Base-by-base conservation (phyloP, 2,329 filamentous ascomycete species). In the Allantophomopsis cytisporea region DNA sequence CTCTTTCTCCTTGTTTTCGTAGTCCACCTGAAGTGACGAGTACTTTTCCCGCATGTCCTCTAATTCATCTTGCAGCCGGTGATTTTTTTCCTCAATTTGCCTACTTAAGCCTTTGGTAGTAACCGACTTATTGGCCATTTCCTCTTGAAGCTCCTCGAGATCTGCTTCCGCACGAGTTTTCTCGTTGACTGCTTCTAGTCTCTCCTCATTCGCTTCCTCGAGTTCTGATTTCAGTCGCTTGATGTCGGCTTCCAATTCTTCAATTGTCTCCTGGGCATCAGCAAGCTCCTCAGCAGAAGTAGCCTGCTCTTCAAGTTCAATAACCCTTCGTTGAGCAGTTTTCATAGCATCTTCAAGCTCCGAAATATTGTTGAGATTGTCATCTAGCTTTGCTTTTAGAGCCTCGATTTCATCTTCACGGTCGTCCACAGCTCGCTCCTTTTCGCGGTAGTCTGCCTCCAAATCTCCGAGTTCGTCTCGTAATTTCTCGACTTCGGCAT, bases 41-140 rank as follows among this genome's bases (percentile, higher is more conserved):
- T 71, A 61, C 44, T 67, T 60, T 43, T 66, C 60, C 35, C 62
- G 61, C 38, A 73, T 53, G 2, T 61, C 54, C 35, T 74, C 71
- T 5, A 85, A 60, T 41, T 87, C 80, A 35, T 71, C 63, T 48
- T 87, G 80, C 8, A 88, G 61, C 23, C 75, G 74, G 38, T 65
- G 61, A 7, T 76, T 62, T 56, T 77, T 84, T 47, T 84, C 80
- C 50, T 88, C 81, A 14, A 85, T 69, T 57, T 88, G 82, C 23
- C 81, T 73, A 39, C 76, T 83, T 7, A 85, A 65, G 2, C 80
- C 81, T 53, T 83, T 86, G 11, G 80, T 83, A 39, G 76, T 75
- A 31, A 86, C 70, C 0, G 83, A 88, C 50, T 86, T 87, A 59
- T 88, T 80, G 16, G 80, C 71, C 69, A 87, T 75, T 50, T 87